A percentile compares a stretch with the other conserved stretches of the same genome.
Conservation (phyloP, 148 eudicot species). For the Vaccinium myrtillus region DNA sequence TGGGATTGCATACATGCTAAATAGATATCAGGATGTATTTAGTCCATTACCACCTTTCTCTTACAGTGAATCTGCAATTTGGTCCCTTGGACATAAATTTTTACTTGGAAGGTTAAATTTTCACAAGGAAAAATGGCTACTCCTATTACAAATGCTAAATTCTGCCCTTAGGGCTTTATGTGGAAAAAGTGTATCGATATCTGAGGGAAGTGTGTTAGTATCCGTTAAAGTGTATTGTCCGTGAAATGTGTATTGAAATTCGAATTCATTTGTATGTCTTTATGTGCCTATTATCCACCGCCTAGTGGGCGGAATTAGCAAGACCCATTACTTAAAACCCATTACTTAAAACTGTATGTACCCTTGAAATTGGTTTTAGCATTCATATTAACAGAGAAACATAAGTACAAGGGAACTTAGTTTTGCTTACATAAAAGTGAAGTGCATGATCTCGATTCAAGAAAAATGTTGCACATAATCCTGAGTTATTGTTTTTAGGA, state of each 20-base stretch:
- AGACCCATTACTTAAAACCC: neutral
- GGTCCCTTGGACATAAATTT: neutral
- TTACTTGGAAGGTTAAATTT: neutral
- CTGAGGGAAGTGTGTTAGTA: no score
- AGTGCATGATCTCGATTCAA: neutral
- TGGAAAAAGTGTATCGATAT: no score
- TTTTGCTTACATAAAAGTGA: neutral
- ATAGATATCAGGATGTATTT: neutral
- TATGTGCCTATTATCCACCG: no score
- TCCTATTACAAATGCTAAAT: neutral
- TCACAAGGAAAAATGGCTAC: neutral
- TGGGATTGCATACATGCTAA: neutral
- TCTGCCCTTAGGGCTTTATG: no score
- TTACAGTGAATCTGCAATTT: neutral
- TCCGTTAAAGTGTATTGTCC: no score
- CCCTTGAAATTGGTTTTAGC: neutral
- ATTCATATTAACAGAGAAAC: neutral
- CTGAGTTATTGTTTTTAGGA: neutral
- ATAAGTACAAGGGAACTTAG: neutral
- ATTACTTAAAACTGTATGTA: neutral
- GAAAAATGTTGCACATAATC: neutral
- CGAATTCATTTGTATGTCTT: no score
- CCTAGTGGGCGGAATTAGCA: no score
- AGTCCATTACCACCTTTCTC: neutral
- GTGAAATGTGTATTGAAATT: no score